Conservation (phyloP, 2,329 filamentous ascomycete species). For the Alternaria conjuncta region DNA sequence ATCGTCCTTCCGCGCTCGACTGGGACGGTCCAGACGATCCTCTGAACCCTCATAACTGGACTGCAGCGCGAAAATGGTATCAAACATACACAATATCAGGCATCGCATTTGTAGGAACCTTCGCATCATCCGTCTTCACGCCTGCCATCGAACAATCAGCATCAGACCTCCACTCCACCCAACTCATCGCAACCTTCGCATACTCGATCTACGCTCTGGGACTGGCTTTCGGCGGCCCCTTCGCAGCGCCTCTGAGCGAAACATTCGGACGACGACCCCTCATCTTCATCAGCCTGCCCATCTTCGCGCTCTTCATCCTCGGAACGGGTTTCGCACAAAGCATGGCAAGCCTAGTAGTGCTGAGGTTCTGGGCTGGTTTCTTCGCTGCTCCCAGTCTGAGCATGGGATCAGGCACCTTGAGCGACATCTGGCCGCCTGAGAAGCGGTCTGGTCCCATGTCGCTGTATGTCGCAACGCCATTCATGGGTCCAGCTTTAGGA, state of each 20-base stretch:
- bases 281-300: slow-evolving; percentile 70
- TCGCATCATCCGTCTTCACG: slow-evolving; percentile 17
- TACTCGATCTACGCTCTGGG: slow-evolving; percentile 33
- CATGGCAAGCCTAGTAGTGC: slow-evolving; percentile 72
- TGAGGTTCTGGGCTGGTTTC: slow-evolving; percentile 59
- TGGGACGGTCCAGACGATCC: slow-evolving; percentile 16
- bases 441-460: slow-evolving; percentile 38
- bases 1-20: slow-evolving; percentile 9
- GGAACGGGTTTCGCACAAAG: slow-evolving; percentile 61
- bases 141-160: slow-evolving; percentile 15
- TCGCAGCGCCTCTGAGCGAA: slow-evolving; percentile 78
- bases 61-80: slow-evolving; percentile 14
- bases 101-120: slow-evolving; percentile 14
- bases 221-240: slow-evolving; percentile 72
- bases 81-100: slow-evolving; percentile 17
- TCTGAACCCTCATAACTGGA: slow-evolving; percentile 23
- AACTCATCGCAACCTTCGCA: slow-evolving; percentile 24
- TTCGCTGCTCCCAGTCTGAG: slow-evolving; percentile 41
- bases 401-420: slow-evolving; percentile 48
- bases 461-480: slow-evolving; percentile 45
- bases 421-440: slow-evolving; percentile 44
- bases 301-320: slow-evolving; percentile 62
- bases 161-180: slow-evolving; percentile 24
- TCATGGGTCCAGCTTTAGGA: slow-evolving; percentile 43
- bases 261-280: slow-evolving; percentile 72